Evolutionary conservation across 129 eudicot genomes (phyloP), one percentile per base, ranked within the genome.

Genomic region (Chrysanthemum lavandulifolium): DNA sequence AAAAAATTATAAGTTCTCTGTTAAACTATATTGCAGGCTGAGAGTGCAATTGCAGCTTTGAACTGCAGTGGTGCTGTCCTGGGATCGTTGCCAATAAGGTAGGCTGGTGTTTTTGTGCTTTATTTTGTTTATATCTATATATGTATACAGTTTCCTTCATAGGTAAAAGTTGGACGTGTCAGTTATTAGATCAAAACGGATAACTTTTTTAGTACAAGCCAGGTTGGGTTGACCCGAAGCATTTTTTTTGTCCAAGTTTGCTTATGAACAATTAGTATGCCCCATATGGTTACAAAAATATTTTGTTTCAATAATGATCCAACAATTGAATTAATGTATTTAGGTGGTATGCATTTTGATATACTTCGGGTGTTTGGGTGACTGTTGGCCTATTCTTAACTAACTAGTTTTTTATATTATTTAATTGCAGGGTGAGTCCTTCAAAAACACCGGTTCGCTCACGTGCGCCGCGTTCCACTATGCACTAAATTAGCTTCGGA

Each of bases 371-470:
- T 31, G 6, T 31, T 31, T 31, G 36, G 36, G 36, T 0, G 36
- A 31, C 36, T 31, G 6, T 0, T 21, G n/a, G 11, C 40, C 65
- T 59, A 13, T 33, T 31, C 61, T 21, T 6, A 14, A 6, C 23
- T 16, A 16, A 15, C 23, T 19, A 9, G 0, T 58, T 58, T 58
- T 58, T 19, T 18, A 57, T 18, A 1, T 61, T 25, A 23, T 23
- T 61, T 27, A 10, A 3, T 43, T 84, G 74, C 90, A 90, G 95
- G 89, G 91, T 90, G 74, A 90, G 97, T 87, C 94, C 94, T 61
- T 90, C 97, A 56, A 90, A 87, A 87, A 90, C 95, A 55, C 97
- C 97, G 0, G 94, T 90, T 59, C 86, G 97, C 63, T 94, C 94
- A 51, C 94, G 93, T 36, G 80, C 88, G 67, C 87, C 90, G 33